Percentiles rank a stretch among this genome's conserved stretches.
Evolutionary conservation across 768 basidiomycete genomes (phyloP).

Genomic region (Mycena crocata): DNA sequence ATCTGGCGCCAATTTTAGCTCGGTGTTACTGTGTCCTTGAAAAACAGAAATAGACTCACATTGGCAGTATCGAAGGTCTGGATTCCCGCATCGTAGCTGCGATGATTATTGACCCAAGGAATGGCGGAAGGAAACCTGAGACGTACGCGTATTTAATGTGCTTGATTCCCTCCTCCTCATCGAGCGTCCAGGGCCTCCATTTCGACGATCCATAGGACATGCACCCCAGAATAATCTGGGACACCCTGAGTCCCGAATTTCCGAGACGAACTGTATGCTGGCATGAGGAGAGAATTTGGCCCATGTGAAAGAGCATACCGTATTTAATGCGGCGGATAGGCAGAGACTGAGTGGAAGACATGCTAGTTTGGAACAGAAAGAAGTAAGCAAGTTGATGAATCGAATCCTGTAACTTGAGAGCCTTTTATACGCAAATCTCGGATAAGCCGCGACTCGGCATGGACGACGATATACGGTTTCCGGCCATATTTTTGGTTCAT

Average conservation of each 20-base stretch:
- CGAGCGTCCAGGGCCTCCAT: constrained; percentile 45
- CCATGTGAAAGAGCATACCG: neutral
- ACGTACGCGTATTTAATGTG: constrained; percentile 45
- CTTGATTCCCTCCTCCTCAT: constrained; percentile 46
- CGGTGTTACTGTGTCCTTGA: neutral
- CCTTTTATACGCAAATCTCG: too few relatives aligned
- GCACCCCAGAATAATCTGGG: constrained; percentile 35
- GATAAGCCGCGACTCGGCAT: too few relatives aligned
- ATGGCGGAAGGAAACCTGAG: too few relatives aligned
- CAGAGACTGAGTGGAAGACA: too few relatives aligned
- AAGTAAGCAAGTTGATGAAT: too few relatives aligned
- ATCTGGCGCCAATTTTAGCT: constrained; percentile 52
- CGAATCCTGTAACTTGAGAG: too few relatives aligned
- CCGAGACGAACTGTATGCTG: constrained; percentile 7
- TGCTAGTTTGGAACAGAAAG: too few relatives aligned
- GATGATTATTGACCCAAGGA: neutral
- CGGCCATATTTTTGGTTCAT: too few relatives aligned
- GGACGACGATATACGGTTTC: too few relatives aligned
- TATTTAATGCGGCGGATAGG: neutral
- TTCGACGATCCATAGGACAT: constrained; percentile 35
- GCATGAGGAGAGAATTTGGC: neutral
- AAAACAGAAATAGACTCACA: constrained; percentile 34
- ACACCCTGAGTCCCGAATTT: constrained; percentile 12
- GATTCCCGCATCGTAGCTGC: constrained; percentile 67
- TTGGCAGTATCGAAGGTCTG: constrained; percentile 71